These are phyloP conservation scores for Phytomonas sp. DNA, from an alignment of 208 protist species.

Conservation along the genomic window DNA sequence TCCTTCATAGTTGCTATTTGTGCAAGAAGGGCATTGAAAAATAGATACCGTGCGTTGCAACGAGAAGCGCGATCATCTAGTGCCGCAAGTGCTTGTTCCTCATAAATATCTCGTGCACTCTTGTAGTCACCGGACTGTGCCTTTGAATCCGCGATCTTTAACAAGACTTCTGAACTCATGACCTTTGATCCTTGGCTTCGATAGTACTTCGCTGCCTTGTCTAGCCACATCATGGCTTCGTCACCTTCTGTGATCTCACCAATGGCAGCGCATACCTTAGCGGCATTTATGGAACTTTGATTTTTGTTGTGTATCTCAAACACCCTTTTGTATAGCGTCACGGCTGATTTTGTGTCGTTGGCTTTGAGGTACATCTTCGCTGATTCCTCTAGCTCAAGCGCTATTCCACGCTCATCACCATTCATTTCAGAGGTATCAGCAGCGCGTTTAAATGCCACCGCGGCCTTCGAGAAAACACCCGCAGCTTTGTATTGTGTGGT, in stretches of 20 bases:
- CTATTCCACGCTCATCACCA: constrained; percentile 56
- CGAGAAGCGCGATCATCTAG: constrained; percentile 69
- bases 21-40: constrained; percentile 74
- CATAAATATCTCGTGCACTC: constrained; percentile 53
- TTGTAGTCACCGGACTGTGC: constrained; percentile 56
- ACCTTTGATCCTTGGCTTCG: constrained; percentile 56
- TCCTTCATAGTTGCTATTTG: constrained; percentile 62
- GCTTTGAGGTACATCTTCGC: constrained; percentile 51
- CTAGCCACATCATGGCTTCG: constrained; percentile 59
- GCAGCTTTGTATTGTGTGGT: constrained; percentile 77
- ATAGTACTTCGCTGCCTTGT: constrained; percentile 61
- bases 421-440: constrained; percentile 57
- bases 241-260: constrained; percentile 50
- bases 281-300: constrained; percentile 55
- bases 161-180: constrained; percentile 50
- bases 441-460: constrained; percentile 57
- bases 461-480: constrained; percentile 61
- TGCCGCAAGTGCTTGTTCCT: constrained; percentile 56
- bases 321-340: constrained; percentile 25
- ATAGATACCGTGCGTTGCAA: constrained; percentile 60
- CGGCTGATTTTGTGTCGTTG: constrained; percentile 27
- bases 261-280: constrained; percentile 52
- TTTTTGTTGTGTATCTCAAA: constrained; percentile 58
- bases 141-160: constrained; percentile 72
- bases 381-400: constrained; percentile 61